phyloP scores from a whole-genome alignment of 305 asterid genomes.

The Fraxinus greggii region DNA sequence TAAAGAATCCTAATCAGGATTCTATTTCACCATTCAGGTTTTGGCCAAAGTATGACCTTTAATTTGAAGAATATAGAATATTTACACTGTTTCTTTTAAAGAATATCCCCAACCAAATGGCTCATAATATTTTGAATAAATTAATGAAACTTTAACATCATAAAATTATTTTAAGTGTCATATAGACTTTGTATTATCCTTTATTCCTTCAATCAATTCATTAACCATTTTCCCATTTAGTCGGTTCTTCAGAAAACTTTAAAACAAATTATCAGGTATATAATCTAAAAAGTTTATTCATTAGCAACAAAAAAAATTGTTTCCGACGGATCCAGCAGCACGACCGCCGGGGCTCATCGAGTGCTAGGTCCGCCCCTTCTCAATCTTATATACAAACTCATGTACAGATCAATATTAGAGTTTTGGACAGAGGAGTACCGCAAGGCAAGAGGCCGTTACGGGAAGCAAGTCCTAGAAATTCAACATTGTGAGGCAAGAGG shows the following conservation, averaged over 20 bases:
- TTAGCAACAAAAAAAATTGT: too few relatives aligned
- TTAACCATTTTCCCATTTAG: not conserved
- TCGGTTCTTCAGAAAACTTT: not conserved
- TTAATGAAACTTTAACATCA: not conserved
- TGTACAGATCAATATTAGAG: too few relatives aligned
- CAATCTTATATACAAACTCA: too few relatives aligned
- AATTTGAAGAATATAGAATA: not conserved
- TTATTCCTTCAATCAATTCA: constrained; percentile 6
- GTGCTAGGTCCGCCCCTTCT: too few relatives aligned
- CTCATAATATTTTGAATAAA: constrained; percentile 4
- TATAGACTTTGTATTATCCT: not conserved
- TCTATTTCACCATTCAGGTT: not conserved
- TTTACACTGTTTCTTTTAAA: not conserved
- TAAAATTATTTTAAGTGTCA: constrained; percentile 29
- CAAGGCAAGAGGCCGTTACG: too few relatives aligned
- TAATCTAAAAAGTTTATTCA: too few relatives aligned
- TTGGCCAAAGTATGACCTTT: not conserved
- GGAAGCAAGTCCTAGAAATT: too few relatives aligned
- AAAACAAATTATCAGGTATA: too few relatives aligned
- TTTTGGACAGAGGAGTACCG: too few relatives aligned
- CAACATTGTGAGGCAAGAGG: too few relatives aligned
- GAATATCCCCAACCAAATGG: constrained; percentile 11
- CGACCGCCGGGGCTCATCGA: too few relatives aligned
- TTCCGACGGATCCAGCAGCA: too few relatives aligned
- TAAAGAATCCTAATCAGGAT: not conserved